These are phyloP conservation scores for Fusarium virguliforme DNA, from an alignment of 2,329 filamentous ascomycete genomes.

Conservation along the genomic window DNA sequence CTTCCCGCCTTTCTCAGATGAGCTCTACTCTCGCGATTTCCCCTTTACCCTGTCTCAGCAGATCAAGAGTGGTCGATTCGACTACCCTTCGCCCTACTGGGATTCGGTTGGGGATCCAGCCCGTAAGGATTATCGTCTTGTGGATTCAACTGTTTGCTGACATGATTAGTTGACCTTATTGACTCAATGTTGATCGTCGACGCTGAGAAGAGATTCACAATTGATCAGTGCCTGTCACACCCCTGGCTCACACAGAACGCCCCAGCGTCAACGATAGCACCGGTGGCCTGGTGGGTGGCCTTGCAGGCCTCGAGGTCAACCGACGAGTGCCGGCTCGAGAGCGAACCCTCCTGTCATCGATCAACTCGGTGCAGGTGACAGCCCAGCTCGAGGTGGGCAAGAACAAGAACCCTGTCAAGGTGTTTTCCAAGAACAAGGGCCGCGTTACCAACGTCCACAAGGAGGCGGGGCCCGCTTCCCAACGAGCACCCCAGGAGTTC, in stretches of 20 bases:
- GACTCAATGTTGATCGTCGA: conserved; percentile 95
- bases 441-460: conserved; percentile 59
- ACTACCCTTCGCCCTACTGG: conserved; percentile 96
- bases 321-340: conserved; percentile 86
- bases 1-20: conserved; percentile 97
- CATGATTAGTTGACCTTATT: conserved; percentile 81
- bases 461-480: conserved; percentile 78
- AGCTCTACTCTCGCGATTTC: conserved; percentile 85
- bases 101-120: conserved; percentile 78
- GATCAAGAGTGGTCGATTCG: conserved; percentile 89
- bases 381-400: conserved; percentile 70
- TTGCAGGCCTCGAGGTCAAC: conserved; percentile 86
- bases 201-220: conserved; percentile 84
- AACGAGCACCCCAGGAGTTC: conserved; percentile 82
- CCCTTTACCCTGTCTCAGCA: conserved; percentile 92
- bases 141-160: conserved; percentile 13
- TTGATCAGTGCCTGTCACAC: conserved; percentile 92
- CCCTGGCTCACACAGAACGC: conserved; percentile 83
- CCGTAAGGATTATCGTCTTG: conserved; percentile 59
- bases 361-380: conserved; percentile 79
- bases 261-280: conserved; percentile 85
- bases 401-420: conserved; percentile 76
- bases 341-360: conserved; percentile 85
- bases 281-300: conserved; percentile 89
- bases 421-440: conserved; percentile 80